Evolutionary conservation across 2,329 filamentous ascomycete genomes (phyloP).

Genomic region (Capronia americana): DNA sequence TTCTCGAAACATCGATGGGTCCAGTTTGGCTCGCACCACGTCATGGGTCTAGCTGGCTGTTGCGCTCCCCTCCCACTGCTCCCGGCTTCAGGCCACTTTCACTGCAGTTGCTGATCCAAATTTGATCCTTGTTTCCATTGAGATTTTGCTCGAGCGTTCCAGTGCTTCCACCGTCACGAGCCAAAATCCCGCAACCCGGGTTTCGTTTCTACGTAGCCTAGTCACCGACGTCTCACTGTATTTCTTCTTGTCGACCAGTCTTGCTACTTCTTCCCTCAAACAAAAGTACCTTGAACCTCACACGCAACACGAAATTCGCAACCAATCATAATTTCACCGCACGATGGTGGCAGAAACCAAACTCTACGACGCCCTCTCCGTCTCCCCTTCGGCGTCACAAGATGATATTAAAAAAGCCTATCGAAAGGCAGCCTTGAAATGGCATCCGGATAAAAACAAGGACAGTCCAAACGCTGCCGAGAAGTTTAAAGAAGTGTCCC

Average conservation of each 20-base stretch:
- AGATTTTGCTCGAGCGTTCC: constrained; percentile 33
- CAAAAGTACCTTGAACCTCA: constrained; percentile 40
- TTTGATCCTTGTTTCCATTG: background rate
- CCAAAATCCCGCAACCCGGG: constrained; percentile 31
- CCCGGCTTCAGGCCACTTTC: constrained; percentile 4
- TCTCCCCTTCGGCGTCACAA: constrained; percentile 80
- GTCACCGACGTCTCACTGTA: constrained; percentile 20
- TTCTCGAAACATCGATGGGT: constrained; percentile 2
- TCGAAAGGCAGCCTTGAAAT: constrained; percentile 86
- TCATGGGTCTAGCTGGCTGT: background rate
- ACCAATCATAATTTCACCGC: constrained; percentile 36
- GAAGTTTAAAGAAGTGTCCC: constrained; percentile 97
- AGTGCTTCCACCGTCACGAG: constrained; percentile 26
- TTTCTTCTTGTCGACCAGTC: constrained; percentile 29
- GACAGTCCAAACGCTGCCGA: constrained; percentile 83
- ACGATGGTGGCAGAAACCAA: constrained; percentile 94
- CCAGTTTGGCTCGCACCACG: background rate
- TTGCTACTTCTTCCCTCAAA: constrained; percentile 34
- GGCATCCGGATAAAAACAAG: constrained; percentile 98
- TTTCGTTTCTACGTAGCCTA: constrained; percentile 23
- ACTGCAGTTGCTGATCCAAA: background rate
- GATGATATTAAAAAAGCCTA: constrained; percentile 98
- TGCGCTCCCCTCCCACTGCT: background rate
- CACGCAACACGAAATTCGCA: constrained; percentile 22
- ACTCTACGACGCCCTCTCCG: constrained; percentile 83